Percentiles rank a stretch among this genome's conserved stretches.
phyloP scores from a whole-genome alignment of 2,329 filamentous ascomycete species.

The Atkinsonella hypoxylon region DNA sequence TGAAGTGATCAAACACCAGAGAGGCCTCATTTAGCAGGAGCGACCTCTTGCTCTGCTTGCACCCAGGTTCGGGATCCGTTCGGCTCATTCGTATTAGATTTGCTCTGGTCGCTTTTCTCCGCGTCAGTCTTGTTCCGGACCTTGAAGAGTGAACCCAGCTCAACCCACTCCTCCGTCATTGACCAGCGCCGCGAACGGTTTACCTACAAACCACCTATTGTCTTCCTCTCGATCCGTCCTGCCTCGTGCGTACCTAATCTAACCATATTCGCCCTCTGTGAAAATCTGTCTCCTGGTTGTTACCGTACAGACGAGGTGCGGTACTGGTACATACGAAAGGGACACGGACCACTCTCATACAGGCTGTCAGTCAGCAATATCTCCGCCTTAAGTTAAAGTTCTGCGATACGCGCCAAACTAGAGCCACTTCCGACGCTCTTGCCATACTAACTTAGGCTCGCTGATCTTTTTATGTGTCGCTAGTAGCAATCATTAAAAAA shows the following conservation, averaged over 20 bases:
- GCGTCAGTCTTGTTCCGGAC: neutral
- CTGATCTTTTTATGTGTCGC: neutral
- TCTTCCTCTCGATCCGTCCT: neutral
- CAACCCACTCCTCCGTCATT: neutral
- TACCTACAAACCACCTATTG: neutral
- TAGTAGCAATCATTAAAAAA: neutral
- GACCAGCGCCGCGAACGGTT: neutral
- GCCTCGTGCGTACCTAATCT: neutral
- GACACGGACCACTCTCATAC: neutral
- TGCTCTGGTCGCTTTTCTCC: neutral
- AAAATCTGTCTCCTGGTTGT: neutral
- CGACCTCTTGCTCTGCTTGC: neutral
- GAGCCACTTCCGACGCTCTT: neutral
- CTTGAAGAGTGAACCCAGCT: neutral
- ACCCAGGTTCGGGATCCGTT: neutral
- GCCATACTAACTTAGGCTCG: neutral
- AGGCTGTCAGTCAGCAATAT: neutral
- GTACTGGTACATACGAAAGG: no score
- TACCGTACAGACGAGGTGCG: neutral
- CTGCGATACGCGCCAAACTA: slow-evolving; percentile 3
- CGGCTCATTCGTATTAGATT: neutral
- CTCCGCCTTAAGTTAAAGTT: slow-evolving; percentile 4
- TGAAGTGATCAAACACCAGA: neutral
- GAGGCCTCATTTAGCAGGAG: neutral
- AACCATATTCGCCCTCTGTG: no score